Evolutionary conservation across 495 filamentous ascomycete genomes (phyloP).

Genomic region (Penicillium alfredii): DNA sequence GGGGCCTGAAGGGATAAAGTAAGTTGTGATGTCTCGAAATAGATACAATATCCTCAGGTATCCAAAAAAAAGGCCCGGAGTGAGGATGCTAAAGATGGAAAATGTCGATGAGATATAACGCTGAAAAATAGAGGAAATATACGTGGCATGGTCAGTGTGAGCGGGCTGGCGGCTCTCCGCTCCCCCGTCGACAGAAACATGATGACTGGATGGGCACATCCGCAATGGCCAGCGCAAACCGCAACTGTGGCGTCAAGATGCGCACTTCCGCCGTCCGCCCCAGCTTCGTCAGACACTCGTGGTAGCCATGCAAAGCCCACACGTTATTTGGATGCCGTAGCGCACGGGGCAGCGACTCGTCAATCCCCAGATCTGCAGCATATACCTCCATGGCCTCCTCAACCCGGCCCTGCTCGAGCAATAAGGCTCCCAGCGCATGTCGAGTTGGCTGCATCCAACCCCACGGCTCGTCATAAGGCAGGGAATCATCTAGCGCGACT

Average conservation of each 20-base stretch:
- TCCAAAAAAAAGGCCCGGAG: no score
- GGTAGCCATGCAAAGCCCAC: slow-evolving; percentile 60
- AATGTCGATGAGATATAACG: no score
- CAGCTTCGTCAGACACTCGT: slow-evolving; percentile 55
- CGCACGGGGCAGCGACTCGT: slow-evolving; percentile 48
- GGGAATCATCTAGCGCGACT: slow-evolving; percentile 47
- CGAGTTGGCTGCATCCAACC: slow-evolving; percentile 64
- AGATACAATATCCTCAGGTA: no score
- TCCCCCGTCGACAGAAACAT: slow-evolving; percentile 51
- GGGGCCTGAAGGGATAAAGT: no score
- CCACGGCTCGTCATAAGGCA: slow-evolving; percentile 66
- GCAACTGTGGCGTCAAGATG: slow-evolving; percentile 43
- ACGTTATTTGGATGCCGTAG: slow-evolving; percentile 61
- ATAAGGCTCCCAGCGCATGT: slow-evolving; percentile 59
- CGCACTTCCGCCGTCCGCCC: slow-evolving; percentile 44
- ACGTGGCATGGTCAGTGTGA: no score
- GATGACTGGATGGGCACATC: slow-evolving; percentile 56
- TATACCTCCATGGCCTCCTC: slow-evolving; percentile 52
- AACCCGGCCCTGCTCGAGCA: slow-evolving; percentile 54
- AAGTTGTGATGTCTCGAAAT: no score
- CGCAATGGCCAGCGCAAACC: slow-evolving; percentile 44
- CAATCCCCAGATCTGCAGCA: slow-evolving; percentile 55
- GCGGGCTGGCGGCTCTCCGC: no score
- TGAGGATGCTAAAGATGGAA: no score
- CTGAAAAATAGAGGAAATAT: no score